Base-by-base conservation (phyloP, 768 basidiomycete genomes). In the Tylopilus cervinicoccineus region DNA sequence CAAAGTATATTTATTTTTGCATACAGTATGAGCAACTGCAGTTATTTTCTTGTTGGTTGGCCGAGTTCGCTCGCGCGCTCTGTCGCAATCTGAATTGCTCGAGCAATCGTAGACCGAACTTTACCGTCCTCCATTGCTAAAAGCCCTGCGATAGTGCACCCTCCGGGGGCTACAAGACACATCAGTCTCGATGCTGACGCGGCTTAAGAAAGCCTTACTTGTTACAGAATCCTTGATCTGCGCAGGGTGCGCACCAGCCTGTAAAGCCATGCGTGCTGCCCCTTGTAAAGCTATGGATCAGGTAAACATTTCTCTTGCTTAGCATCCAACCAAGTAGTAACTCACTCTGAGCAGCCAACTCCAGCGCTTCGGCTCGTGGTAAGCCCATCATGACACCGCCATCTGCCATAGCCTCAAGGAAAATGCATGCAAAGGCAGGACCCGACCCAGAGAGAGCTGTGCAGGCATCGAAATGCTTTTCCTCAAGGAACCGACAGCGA, bases 361-460 rank as follows among this genome's bases (percentile, higher is more conserved):
- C 96, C 36, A 98, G 70, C 5, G 96, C 93, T 67, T 97, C 96
- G 2, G 83, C 80, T 52, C 96, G 76, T 4, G 96, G 96, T 43
- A 99, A 71, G 26, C 96, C 96, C 96, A 98, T 98, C 95, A 99
- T 98, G 38, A 98, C 96, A 37, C 93, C 96, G 23, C 96, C 96
- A 66, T 98, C 96, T 1, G 93, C 87, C 93, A 99, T 96, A 0
- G 96, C 95, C 68, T 99, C 96, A 54, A 99, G 76, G 60, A 98
- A 92, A 41, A 98, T 84, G 57, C 92, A 93, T 1, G 92, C 93
- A 68, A 99, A 98, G 0, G 96, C 96, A 32, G 96, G 96, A 0
- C 96, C 96, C 7, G 92, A 93, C 0, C 94, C 96, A 14, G 90
- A 92, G 4, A 99, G 76, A 11, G 96, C 96, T 0, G 96, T 99